Evolutionary conservation across 768 basidiomycete species (phyloP).

Genomic region (Pleurotus eryngii): DNA sequence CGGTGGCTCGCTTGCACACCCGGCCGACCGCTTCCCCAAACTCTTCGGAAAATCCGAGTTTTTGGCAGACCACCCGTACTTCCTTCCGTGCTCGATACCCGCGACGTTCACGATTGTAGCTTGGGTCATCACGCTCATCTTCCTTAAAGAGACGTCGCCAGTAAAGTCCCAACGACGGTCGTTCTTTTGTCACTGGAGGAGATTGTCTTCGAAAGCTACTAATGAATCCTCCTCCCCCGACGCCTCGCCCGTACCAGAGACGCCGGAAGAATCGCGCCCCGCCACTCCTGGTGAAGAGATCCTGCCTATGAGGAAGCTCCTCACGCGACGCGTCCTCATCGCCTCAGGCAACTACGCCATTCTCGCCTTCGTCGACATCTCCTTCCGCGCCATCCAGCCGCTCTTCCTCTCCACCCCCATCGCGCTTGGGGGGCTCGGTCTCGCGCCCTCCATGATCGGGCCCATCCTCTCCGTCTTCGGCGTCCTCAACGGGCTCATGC

Average conservation of each 20-base stretch:
- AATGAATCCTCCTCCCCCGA: background rate
- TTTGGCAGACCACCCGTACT: conserved; percentile 51
- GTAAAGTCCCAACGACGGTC: background rate
- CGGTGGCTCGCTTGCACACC: conserved; percentile 51
- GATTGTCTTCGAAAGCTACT: background rate
- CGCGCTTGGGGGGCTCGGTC: conserved; percentile 53
- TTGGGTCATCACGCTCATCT: conserved; percentile 38
- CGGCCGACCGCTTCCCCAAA: conserved; percentile 45
- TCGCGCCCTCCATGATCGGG: conserved; percentile 52
- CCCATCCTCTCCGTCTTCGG: conserved; percentile 50
- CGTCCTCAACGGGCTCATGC: conserved; percentile 48
- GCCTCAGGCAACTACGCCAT: conserved; percentile 68
- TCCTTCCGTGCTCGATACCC: conserved; percentile 51
- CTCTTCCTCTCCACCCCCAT: conserved; percentile 58
- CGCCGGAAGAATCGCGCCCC: too few relatives aligned
- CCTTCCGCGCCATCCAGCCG: conserved; percentile 36
- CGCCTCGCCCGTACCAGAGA: conserved; percentile 4
- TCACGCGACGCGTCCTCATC: conserved; percentile 57
- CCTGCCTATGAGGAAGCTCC: conserved; percentile 28
- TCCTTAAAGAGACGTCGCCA: conserved; percentile 39
- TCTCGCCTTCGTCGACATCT: conserved; percentile 51
- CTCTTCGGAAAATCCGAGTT: conserved; percentile 42
- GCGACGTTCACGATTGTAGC: conserved; percentile 45
- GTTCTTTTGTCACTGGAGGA: background rate
- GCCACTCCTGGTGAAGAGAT: conserved; percentile 18